Conservation (phyloP, 2,329 filamentous ascomycete species). For the Fusarium domesticum region DNA sequence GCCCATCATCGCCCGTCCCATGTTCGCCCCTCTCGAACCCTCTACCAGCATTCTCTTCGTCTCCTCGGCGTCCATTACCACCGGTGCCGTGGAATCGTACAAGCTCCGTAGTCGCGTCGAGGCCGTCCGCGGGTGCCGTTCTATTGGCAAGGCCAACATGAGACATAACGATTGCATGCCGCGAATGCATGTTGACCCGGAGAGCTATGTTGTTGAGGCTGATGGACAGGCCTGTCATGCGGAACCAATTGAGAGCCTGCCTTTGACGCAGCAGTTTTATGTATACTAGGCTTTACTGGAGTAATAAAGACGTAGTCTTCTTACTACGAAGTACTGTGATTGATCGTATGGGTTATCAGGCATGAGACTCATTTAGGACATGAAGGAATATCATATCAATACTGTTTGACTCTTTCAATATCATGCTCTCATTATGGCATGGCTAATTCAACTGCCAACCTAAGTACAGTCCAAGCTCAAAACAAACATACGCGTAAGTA, state of each 20-base stretch:
- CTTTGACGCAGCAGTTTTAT: slow-evolving; percentile 74
- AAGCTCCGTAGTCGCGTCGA: slow-evolving; percentile 76
- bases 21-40: slow-evolving; percentile 77
- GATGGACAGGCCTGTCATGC: slow-evolving; percentile 73
- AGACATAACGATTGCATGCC: slow-evolving; percentile 82
- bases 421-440: slow-evolving; percentile 34
- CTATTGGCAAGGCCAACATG: slow-evolving; percentile 81
- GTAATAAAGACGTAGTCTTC: not conserved
- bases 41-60: slow-evolving; percentile 78
- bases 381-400: too few species aligned
- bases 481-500: slow-evolving; percentile 23
- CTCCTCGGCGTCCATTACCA: slow-evolving; percentile 65
- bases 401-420: slow-evolving; percentile 10
- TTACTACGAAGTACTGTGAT: too few species aligned
- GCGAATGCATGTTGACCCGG: slow-evolving; percentile 86
- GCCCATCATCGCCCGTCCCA: slow-evolving; percentile 77
- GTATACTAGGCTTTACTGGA: slow-evolving; percentile 55
- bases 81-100: slow-evolving; percentile 67
- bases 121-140: slow-evolving; percentile 72
- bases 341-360: too few species aligned
- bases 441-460: slow-evolving; percentile 18
- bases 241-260: slow-evolving; percentile 67
- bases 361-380: too few species aligned
- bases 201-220: slow-evolving; percentile 83
- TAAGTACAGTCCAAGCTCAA: slow-evolving; percentile 26